phyloP scores from a whole-genome alignment of 2,329 filamentous ascomycete genomes.

The Blastomyces gilchristii region DNA sequence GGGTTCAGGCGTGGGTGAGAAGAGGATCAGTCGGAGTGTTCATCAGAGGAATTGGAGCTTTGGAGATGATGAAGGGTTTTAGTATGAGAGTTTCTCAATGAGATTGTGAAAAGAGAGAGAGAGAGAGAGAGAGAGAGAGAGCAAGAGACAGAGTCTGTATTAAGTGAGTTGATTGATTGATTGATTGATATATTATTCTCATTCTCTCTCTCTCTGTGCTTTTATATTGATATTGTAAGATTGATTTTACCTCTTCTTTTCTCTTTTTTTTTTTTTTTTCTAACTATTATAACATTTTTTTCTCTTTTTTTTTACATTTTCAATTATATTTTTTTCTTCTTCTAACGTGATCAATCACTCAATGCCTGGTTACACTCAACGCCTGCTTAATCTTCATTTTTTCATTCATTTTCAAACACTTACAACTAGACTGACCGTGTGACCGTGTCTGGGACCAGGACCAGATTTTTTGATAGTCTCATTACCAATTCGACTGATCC shows the following conservation, averaged over 20 bases:
- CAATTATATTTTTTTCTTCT: too few relatives aligned
- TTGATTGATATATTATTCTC: not conserved
- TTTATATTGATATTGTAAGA: not conserved
- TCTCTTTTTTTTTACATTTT: too few relatives aligned
- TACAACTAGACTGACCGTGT: too few relatives aligned
- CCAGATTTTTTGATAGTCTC: too few relatives aligned
- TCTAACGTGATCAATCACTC: too few relatives aligned
- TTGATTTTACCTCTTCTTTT: not conserved
- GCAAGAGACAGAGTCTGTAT: too few relatives aligned
- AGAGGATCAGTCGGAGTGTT: slow-evolving; percentile 20
- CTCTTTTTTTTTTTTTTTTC: not conserved
- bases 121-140: not conserved
- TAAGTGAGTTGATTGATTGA: not conserved
- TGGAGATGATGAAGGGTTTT: slow-evolving; percentile 29
- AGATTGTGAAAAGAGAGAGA: not conserved
- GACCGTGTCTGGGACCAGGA: rapidly evolving
- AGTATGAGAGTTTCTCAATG: not conserved
- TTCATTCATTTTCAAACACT: too few relatives aligned
- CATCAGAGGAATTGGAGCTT: slow-evolving; percentile 36
- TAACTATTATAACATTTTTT: not conserved
- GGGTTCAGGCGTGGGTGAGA: slow-evolving; percentile 3
- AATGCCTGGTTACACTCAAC: too few relatives aligned
- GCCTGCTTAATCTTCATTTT: too few relatives aligned
- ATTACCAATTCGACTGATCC: too few relatives aligned
- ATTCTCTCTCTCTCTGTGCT: too few relatives aligned